Percentiles rank a stretch among this genome's conserved stretches.
phyloP scores from a whole-genome alignment of 148 eudicot species.

The Silene latifolia region DNA sequence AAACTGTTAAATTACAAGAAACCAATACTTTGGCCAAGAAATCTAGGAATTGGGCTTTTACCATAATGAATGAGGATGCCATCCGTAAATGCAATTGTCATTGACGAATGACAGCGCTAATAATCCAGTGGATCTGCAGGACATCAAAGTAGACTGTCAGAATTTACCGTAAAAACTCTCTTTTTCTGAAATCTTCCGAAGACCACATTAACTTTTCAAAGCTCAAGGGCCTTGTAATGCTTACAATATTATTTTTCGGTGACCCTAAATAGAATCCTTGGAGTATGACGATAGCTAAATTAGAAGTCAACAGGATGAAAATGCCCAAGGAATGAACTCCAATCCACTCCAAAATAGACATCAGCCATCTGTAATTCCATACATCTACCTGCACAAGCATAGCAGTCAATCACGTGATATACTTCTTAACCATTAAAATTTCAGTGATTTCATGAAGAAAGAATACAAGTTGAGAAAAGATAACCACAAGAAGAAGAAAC shows the following conservation, averaged over 20 bases:
- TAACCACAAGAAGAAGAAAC: neutral
- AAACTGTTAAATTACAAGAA: neutral
- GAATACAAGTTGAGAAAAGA: neutral
- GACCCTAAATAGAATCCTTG: constrained; percentile 74
- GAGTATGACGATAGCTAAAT: constrained; percentile 53
- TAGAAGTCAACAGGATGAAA: constrained; percentile 60
- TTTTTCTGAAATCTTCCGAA: neutral
- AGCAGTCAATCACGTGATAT: neutral
- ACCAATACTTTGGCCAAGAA: neutral
- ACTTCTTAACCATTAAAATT: neutral
- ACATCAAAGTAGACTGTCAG: constrained; percentile 1
- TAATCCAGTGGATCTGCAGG: constrained; percentile 64
- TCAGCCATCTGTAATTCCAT: constrained; percentile 43
- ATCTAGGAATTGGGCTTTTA: neutral
- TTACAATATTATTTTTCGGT: constrained; percentile 73
- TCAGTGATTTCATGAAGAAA: neutral
- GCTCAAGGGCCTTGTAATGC: constrained; percentile 18
- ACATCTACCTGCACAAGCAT: constrained; percentile 57
- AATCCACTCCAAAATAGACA: constrained; percentile 63
- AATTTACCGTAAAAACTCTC: neutral
- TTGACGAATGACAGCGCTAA: constrained; percentile 38
- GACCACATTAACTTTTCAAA: neutral
- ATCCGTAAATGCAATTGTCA: constrained; percentile 18
- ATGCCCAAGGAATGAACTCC: constrained; percentile 72
- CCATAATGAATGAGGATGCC: constrained; percentile 21